phyloP scores from a whole-genome alignment of 495 filamentous ascomycete species.

The Penicillium chermesinum region DNA sequence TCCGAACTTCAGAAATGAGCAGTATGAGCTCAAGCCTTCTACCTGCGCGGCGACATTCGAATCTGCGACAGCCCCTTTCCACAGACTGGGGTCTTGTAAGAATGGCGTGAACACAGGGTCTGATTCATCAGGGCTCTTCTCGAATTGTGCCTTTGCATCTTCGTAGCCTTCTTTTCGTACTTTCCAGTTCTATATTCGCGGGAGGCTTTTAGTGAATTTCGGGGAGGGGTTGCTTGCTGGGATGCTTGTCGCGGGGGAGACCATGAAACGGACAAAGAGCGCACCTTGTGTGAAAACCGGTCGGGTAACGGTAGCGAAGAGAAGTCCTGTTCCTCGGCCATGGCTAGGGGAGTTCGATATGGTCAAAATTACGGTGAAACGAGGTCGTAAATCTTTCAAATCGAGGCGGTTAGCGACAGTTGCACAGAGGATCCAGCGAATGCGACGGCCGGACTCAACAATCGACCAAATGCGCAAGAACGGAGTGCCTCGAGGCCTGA shows the following conservation, averaged over 20 bases:
- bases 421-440: background rate
- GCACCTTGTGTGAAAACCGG: constrained; percentile 81
- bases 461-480: background rate
- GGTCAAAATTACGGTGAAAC: constrained; percentile 1
- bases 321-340: constrained; percentile 75
- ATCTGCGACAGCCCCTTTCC: constrained; percentile 90
- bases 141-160: constrained; percentile 81
- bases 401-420: background rate
- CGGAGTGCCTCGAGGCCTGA: no score
- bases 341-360: constrained; percentile 16
- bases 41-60: constrained; percentile 97
- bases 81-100: constrained; percentile 74
- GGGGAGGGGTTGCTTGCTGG: no score
- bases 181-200: constrained; percentile 79
- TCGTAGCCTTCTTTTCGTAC: constrained; percentile 94
- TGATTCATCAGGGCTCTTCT: constrained; percentile 78
- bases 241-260: background rate
- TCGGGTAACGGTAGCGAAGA: constrained; percentile 75
- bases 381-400: background rate
- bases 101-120: constrained; percentile 83
- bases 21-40: constrained; percentile 81
- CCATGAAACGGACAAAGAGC: constrained; percentile 10
- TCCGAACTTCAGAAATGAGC: constrained; percentile 84
- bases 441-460: background rate
- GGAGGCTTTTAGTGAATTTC: background rate